Conservation (phyloP, 108 stramenopile genomes). For the Cyclotella cryptica region DNA sequence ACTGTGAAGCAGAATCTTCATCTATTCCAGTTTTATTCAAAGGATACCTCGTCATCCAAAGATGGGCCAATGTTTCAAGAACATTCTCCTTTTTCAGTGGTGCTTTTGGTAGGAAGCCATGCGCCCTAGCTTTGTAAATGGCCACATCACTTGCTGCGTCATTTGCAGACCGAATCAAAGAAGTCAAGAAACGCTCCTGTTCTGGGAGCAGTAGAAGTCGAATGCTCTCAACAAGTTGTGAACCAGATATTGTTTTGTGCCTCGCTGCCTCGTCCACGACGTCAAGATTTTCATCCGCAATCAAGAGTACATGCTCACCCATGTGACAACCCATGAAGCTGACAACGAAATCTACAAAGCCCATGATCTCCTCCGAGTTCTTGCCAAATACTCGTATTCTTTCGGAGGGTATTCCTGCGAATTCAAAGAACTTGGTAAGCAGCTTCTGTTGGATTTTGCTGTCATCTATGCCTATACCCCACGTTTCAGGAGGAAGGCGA, state of each 20-base stretch:
- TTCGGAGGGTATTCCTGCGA: constrained; percentile 51
- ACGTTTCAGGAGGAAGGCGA: constrained; percentile 52
- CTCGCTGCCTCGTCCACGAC: constrained; percentile 45
- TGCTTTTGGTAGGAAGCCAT: constrained; percentile 71
- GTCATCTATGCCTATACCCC: constrained; percentile 66
- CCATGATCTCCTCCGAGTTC: constrained; percentile 53
- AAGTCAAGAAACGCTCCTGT: constrained; percentile 34
- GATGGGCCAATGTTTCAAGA: constrained; percentile 56
- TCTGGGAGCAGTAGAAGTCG: constrained; percentile 31
- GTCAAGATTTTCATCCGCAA: constrained; percentile 79
- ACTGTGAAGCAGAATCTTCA: constrained; percentile 6
- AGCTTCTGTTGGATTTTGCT: constrained; percentile 73
- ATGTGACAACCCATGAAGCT: constrained; percentile 50
- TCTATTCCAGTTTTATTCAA: constrained; percentile 5
- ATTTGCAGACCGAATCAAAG: constrained; percentile 72
- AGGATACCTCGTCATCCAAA: constrained; percentile 63
- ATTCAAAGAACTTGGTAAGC: constrained; percentile 41
- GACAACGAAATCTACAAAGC: constrained; percentile 58
- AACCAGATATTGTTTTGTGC: constrained; percentile 69
- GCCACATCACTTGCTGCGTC: constrained; percentile 67
- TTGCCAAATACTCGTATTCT: constrained; percentile 57
- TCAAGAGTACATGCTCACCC: constrained; percentile 56
- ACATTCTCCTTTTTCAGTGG: constrained; percentile 65
- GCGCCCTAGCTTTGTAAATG: constrained; percentile 68
- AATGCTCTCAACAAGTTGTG: constrained; percentile 50